Percentiles rank a stretch among this genome's conserved stretches.
phyloP scores from a whole-genome alignment of 257 asterid species.

The Henckelia pumila region DNA sequence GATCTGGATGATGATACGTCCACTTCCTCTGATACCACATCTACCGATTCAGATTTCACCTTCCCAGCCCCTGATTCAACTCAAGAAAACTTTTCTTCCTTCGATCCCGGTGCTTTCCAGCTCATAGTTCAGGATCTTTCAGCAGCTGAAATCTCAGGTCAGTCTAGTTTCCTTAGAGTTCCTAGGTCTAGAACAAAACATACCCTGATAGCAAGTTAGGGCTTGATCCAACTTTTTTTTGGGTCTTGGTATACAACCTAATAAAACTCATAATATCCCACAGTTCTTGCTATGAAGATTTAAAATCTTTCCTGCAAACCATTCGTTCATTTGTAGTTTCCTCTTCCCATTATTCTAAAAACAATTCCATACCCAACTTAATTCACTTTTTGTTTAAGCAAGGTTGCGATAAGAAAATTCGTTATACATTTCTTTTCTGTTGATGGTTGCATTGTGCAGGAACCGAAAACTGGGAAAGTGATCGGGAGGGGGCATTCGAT shows the following conservation, averaged over 20 bases:
- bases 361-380: conserved; percentile 31
- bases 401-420: conserved; percentile 31
- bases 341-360: conserved; percentile 27
- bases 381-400: conserved; percentile 31
- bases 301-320: conserved; percentile 23
- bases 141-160: conserved; percentile 83
- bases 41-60: conserved; percentile 85
- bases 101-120: conserved; percentile 76
- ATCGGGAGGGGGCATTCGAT: conserved; percentile 93
- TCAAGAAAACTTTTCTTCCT: conserved; percentile 56
- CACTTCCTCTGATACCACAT: conserved; percentile 72
- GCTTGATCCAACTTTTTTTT: conserved; percentile 32
- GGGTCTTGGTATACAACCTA: conserved; percentile 19
- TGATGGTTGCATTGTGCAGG: conserved; percentile 93
- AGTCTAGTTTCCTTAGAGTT: conserved; percentile 53
- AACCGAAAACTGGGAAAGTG: conserved; percentile 71
- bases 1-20: conserved; percentile 56
- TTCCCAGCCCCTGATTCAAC: conserved; percentile 86
- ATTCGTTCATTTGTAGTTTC: conserved; percentile 26
- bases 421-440: conserved; percentile 51
- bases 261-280: conserved; percentile 21
- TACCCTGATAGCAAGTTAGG: conserved; percentile 31
- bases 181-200: conserved; percentile 28
- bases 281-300: conserved; percentile 18
- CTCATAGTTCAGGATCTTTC: conserved; percentile 95